phyloP scores from a whole-genome alignment of 345 rosid species.

The Moricandia moricandioides region DNA sequence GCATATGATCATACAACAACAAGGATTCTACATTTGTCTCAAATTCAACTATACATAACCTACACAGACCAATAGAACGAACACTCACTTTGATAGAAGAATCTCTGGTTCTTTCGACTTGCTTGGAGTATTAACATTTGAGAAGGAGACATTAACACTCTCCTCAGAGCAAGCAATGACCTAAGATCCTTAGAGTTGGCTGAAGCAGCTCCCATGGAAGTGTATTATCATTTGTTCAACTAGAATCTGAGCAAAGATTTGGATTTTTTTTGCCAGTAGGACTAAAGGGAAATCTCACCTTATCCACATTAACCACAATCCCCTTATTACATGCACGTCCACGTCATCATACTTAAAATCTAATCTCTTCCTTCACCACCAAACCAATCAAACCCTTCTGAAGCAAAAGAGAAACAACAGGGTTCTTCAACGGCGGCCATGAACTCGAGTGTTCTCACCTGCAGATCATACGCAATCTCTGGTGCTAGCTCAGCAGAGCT shows the following conservation, averaged over 20 bases:
- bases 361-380: conserved; percentile 36
- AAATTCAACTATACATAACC: conserved; percentile 26
- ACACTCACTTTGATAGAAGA: conserved; percentile 71
- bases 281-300: conserved; percentile 83
- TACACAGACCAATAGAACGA: neutral
- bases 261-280: conserved; percentile 49
- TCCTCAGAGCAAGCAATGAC: neutral
- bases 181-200: no score
- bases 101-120: conserved; percentile 85
- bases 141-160: conserved; percentile 43
- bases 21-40: conserved; percentile 14
- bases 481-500: conserved; percentile 62
- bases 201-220: no score
- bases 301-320: conserved; percentile 88
- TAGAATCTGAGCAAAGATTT: neutral
- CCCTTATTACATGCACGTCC: conserved; percentile 42
- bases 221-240: no score
- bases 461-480: conserved; percentile 71
- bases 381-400: conserved; percentile 12
- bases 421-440: conserved; percentile 11
- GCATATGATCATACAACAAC: conserved; percentile 10
- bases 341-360: conserved; percentile 12
- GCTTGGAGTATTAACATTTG: conserved; percentile 78
- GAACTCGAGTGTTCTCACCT: conserved; percentile 81
- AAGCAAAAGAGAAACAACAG: no score